A percentile compares a stretch with the other conserved stretches of the same genome.
phyloP scores from a whole-genome alignment of 2,329 filamentous ascomycete species.

The Xylariaceae sp. region DNA sequence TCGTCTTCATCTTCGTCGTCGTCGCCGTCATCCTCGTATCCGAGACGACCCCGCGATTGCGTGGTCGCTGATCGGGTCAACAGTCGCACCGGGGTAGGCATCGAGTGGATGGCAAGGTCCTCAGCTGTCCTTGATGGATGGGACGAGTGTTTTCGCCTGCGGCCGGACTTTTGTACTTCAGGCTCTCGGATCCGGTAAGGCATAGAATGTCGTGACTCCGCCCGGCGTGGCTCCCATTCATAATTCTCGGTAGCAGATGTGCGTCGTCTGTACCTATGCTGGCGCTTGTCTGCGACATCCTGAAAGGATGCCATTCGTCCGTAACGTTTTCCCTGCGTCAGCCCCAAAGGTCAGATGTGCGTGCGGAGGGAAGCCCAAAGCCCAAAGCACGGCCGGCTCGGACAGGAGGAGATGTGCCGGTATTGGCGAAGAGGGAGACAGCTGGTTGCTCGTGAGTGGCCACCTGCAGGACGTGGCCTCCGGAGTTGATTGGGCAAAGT shows the following conservation, averaged over 20 bases:
- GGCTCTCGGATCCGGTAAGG: slow-evolving; percentile 34
- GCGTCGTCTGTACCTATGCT: slow-evolving; percentile 29
- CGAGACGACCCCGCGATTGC: slow-evolving; percentile 24
- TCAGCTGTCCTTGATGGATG: slow-evolving; percentile 29
- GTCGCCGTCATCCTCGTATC: slow-evolving; percentile 24
- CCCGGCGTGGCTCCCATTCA: slow-evolving; percentile 33
- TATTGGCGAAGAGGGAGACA: slow-evolving; percentile 32
- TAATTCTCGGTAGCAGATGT: slow-evolving; percentile 29
- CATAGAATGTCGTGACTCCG: slow-evolving; percentile 33
- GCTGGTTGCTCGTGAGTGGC: slow-evolving; percentile 36
- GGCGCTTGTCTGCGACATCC: slow-evolving; percentile 30
- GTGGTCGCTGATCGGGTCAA: slow-evolving; percentile 26
- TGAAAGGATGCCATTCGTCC: slow-evolving; percentile 34
- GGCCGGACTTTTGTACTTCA: slow-evolving; percentile 35
- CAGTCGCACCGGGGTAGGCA: slow-evolving; percentile 31
- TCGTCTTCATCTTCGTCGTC: slow-evolving; percentile 20
- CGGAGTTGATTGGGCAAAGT: slow-evolving; percentile 31
- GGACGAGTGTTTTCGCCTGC: slow-evolving; percentile 27
- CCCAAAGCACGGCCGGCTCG: slow-evolving; percentile 26
- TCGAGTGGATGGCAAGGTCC: slow-evolving; percentile 27
- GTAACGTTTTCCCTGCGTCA: slow-evolving; percentile 24
- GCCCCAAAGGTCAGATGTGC: slow-evolving; percentile 29
- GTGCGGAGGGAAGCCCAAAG: slow-evolving; percentile 10
- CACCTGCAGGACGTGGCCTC: slow-evolving; percentile 26
- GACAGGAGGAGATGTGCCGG: slow-evolving; percentile 29